A percentile compares a stretch with the other conserved stretches of the same genome.
These are phyloP conservation scores for Coelastrella sp. DNA, from an alignment of 139 green algal genomes.

Conservation along the genomic window DNA sequence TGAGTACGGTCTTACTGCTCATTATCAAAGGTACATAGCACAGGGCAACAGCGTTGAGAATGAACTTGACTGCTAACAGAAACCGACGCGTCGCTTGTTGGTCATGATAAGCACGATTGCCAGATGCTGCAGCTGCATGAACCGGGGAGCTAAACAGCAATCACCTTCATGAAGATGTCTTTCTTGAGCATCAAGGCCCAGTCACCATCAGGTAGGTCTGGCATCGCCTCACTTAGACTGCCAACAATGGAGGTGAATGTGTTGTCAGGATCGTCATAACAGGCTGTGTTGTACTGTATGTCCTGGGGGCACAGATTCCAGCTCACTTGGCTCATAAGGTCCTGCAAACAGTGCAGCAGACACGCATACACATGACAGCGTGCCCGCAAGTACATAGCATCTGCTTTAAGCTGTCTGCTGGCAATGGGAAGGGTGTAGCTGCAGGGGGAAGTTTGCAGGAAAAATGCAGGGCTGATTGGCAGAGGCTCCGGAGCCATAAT, in stretches of 20 bases:
- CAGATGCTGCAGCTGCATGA: not conserved
- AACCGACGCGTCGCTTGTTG: not conserved
- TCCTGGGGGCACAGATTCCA: conserved; percentile 83
- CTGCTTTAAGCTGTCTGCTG: no score
- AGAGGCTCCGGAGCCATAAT: no score
- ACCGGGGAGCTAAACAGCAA: not conserved
- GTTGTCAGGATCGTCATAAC: conserved; percentile 79
- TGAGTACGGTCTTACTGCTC: not conserved
- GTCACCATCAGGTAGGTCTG: conserved; percentile 78
- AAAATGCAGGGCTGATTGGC: no score
- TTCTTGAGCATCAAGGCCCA: conserved; percentile 80
- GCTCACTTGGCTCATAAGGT: conserved; percentile 78
- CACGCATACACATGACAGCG: not conserved
- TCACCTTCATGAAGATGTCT: conserved; percentile 85
- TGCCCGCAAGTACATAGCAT: no score
- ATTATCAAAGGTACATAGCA: not conserved
- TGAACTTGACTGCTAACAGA: not conserved
- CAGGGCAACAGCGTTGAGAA: not conserved
- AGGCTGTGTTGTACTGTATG: conserved; percentile 68
- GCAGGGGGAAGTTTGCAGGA: not conserved
- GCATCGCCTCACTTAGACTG: conserved; percentile 53
- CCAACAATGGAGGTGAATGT: conserved; percentile 68
- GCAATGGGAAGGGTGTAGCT: no score
- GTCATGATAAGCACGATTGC: not conserved
- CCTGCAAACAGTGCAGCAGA: conserved; percentile 52